Evolutionary conservation across 2,329 filamentous ascomycete species (phyloP).

Genomic region (Sclerotinia borealis): DNA sequence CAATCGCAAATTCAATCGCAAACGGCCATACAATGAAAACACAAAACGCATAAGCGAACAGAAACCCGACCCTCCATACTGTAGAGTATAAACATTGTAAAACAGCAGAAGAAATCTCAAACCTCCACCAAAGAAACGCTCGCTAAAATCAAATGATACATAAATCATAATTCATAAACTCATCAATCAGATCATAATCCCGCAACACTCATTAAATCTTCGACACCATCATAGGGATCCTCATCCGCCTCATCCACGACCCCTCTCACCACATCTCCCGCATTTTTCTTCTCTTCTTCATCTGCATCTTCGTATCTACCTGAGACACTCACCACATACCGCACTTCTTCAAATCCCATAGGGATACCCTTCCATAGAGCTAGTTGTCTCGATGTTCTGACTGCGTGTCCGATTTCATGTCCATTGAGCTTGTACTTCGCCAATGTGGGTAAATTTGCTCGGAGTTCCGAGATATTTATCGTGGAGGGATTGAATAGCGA

Average conservation of each 20-base stretch:
- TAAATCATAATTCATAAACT: not conserved
- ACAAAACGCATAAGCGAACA: not conserved
- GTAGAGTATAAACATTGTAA: too few relatives aligned
- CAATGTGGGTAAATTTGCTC: not conserved
- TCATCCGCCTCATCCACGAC: not conserved
- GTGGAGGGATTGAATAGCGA: constrained; percentile 5
- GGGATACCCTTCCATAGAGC: constrained; percentile 9
- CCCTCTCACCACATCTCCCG: not conserved
- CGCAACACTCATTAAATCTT: constrained; percentile 11
- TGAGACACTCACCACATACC: not conserved
- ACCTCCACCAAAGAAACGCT: not conserved
- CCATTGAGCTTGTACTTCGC: constrained; percentile 10
- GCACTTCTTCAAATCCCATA: constrained; percentile 6
- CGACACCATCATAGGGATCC: constrained; percentile 2
- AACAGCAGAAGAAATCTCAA: too few relatives aligned
- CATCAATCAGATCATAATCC: constrained; percentile 6
- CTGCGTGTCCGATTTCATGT: constrained; percentile 8
- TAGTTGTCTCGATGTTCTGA: constrained; percentile 14
- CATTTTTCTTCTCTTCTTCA: not conserved
- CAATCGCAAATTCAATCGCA: not conserved
- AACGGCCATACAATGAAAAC: not conserved
- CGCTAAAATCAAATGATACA: not conserved
- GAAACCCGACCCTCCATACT: not conserved
- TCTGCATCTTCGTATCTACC: not conserved
- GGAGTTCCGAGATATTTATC: constrained; percentile 7